Evolutionary conservation across 495 filamentous ascomycete genomes (phyloP).

Genomic region (Aeminium ludgeri): DNA sequence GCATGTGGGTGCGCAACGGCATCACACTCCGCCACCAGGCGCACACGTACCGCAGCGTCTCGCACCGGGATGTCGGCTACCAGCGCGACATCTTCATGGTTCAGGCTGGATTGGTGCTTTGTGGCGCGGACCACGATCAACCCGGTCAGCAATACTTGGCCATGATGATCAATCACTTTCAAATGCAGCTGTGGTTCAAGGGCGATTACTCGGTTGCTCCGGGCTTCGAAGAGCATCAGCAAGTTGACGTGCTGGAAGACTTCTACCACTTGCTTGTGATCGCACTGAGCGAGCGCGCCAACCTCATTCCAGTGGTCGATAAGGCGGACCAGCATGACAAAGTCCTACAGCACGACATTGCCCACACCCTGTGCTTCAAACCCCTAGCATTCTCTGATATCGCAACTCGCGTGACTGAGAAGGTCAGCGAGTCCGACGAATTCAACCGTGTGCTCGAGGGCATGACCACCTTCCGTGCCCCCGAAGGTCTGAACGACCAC

Average conservation of each 20-base stretch:
- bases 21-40: constrained; percentile 90
- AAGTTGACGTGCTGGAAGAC: constrained; percentile 85
- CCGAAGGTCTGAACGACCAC: constrained; percentile 79
- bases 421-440: constrained; percentile 63
- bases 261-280: constrained; percentile 89
- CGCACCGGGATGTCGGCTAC: constrained; percentile 75
- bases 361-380: constrained; percentile 88
- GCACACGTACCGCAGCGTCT: constrained; percentile 74
- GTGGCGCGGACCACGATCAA: constrained; percentile 47
- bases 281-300: constrained; percentile 70
- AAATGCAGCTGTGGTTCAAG: constrained; percentile 75
- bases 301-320: constrained; percentile 54
- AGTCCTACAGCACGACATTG: constrained; percentile 73
- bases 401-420: constrained; percentile 61
- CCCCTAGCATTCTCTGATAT: constrained; percentile 88
- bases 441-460: constrained; percentile 69
- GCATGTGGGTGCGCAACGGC: constrained; percentile 97
- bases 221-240: constrained; percentile 66
- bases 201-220: constrained; percentile 53
- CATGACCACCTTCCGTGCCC: constrained; percentile 73
- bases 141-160: constrained; percentile 44
- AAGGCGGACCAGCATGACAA: constrained; percentile 46
- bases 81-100: constrained; percentile 90
- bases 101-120: constrained; percentile 76
- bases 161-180: constrained; percentile 79